Evolutionary conservation across 2,329 filamentous ascomycete species (phyloP).

Genomic region (Aschersonia sp.): DNA sequence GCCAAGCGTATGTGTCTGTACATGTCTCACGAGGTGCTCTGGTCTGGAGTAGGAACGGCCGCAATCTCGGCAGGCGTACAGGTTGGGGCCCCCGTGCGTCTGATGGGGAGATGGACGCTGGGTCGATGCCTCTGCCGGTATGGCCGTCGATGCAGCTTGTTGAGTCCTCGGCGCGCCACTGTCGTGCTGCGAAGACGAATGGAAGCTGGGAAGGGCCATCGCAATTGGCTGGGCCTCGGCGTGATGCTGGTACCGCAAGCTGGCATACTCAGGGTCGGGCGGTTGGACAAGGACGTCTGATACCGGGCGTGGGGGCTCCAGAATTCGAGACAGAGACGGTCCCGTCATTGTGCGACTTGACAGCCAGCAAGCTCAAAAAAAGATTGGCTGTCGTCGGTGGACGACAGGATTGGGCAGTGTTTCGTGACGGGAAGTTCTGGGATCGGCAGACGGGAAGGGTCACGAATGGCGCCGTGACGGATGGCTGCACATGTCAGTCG

Average conservation of each 20-base stretch:
- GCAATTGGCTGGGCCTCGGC: neutral
- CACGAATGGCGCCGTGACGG: too few species aligned
- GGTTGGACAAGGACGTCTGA: neutral
- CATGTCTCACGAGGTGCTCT: conserved; percentile 37
- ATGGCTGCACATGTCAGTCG: too few species aligned
- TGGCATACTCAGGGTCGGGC: neutral
- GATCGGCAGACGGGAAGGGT: too few species aligned
- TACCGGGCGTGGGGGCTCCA: conserved; percentile 12
- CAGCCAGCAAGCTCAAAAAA: neutral
- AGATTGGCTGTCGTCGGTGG: neutral
- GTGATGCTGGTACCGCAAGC: neutral
- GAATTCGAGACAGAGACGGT: conserved; percentile 16
- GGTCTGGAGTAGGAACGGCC: conserved; percentile 35
- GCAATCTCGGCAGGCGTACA: conserved; percentile 38
- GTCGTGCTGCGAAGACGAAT: neutral
- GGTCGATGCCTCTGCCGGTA: neutral
- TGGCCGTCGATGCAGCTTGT: neutral
- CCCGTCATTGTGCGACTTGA: conserved; percentile 13
- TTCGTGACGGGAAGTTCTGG: neutral
- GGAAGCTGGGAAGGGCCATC: neutral
- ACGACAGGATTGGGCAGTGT: neutral
- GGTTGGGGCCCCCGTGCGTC: conserved; percentile 15
- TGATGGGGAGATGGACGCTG: neutral
- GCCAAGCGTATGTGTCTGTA: conserved; percentile 34
- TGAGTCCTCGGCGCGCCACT: neutral